These are phyloP conservation scores for Ophiostoma ulmi DNA, from an alignment of 2,329 filamentous ascomycete genomes.

Conservation along the genomic window DNA sequence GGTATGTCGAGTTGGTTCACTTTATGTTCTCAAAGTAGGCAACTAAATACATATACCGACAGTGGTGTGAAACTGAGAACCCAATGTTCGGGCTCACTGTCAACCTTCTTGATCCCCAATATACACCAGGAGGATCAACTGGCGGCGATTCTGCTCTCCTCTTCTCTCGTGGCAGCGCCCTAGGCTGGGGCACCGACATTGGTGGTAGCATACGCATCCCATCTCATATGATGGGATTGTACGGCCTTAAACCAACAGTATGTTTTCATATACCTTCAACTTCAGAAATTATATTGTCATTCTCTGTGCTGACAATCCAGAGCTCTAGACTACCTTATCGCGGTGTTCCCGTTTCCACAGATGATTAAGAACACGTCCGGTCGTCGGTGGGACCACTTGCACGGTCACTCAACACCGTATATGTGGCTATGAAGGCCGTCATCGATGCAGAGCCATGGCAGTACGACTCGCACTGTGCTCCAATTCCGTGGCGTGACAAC, in stretches of 20 bases:
- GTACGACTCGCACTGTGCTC: constrained; percentile 60
- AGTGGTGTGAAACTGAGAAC: constrained; percentile 35
- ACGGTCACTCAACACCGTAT: constrained; percentile 50
- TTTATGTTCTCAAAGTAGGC: neutral
- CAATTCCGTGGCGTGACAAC: constrained; percentile 51
- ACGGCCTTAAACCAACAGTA: constrained; percentile 33
- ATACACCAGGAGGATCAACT: constrained; percentile 37
- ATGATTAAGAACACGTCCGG: constrained; percentile 26
- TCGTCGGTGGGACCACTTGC: constrained; percentile 62
- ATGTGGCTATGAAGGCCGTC: constrained; percentile 48
- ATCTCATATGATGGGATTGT: constrained; percentile 34
- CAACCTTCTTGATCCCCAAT: constrained; percentile 35
- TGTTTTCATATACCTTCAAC: constrained; percentile 26
- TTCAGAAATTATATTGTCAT: constrained; percentile 35
- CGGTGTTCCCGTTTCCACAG: constrained; percentile 41
- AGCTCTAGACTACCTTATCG: constrained; percentile 48
- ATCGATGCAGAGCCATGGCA: constrained; percentile 58
- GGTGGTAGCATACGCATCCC: constrained; percentile 32
- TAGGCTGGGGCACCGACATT: constrained; percentile 46
- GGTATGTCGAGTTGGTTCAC: neutral
- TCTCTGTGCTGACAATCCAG: constrained; percentile 31
- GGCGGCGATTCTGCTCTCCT: constrained; percentile 38
- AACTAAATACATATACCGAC: neutral
- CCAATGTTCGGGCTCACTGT: constrained; percentile 36
- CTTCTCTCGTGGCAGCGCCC: constrained; percentile 34